A percentile compares a stretch with the other conserved stretches of the same genome.
phyloP scores from a whole-genome alignment of 768 basidiomycete genomes.

The Naganishia vaughanmartiniae region DNA sequence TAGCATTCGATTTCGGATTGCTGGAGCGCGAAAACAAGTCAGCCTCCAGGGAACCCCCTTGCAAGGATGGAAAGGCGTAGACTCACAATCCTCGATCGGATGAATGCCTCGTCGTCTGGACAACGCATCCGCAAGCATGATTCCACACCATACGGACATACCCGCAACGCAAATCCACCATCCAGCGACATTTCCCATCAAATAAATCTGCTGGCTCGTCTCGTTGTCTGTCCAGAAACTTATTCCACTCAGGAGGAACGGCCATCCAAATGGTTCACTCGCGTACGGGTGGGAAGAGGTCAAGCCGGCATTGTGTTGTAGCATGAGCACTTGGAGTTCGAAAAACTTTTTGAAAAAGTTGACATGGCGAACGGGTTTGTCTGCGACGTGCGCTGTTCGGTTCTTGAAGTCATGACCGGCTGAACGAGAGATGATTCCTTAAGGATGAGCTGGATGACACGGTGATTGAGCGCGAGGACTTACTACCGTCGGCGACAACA shows the following conservation, averaged over 20 bases:
- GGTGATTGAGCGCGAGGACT: constrained; percentile 42
- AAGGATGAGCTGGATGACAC: not conserved
- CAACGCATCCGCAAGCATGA: constrained; percentile 82
- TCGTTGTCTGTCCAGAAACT: constrained; percentile 92
- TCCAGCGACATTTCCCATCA: constrained; percentile 87
- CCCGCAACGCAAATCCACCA: constrained; percentile 93
- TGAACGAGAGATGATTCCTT: no score
- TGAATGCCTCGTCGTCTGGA: constrained; percentile 79
- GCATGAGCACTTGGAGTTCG: constrained; percentile 90
- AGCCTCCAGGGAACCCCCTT: not conserved
- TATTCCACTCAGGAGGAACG: constrained; percentile 91
- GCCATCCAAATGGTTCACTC: constrained; percentile 94
- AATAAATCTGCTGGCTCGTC: constrained; percentile 85
- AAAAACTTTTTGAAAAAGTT: constrained; percentile 93
- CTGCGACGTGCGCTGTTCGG: constrained; percentile 58
- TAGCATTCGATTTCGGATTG: constrained; percentile 87
- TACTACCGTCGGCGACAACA: constrained; percentile 71
- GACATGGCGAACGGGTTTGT: constrained; percentile 72
- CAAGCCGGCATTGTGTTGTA: constrained; percentile 97
- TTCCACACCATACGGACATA: constrained; percentile 81
- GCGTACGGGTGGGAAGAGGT: constrained; percentile 98
- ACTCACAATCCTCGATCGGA: constrained; percentile 83
- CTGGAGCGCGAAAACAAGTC: constrained; percentile 54
- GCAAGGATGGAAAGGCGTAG: not conserved
- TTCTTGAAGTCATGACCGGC: constrained; percentile 60